Conservation (phyloP, 108 stramenopile genomes). For the Nitzschia inconspicua region DNA sequence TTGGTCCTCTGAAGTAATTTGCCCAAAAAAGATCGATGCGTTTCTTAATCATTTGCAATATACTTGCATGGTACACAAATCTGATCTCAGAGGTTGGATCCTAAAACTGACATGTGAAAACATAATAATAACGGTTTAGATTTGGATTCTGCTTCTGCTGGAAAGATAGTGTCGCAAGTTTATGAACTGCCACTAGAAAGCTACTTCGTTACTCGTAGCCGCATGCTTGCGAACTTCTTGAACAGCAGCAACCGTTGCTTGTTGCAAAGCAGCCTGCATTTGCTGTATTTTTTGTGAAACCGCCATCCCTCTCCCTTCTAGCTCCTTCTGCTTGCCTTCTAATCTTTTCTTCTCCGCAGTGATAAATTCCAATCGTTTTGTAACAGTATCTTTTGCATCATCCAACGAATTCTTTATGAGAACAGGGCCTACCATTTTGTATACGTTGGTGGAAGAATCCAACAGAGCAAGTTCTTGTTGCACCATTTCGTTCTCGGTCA, state of each 20-base stretch:
- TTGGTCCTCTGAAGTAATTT: no score
- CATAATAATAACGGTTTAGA: no score
- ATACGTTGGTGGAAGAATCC: conserved; percentile 51
- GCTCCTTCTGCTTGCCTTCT: conserved; percentile 45
- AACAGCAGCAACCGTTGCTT: conserved; percentile 79
- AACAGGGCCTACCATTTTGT: conserved; percentile 91
- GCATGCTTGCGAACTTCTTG: conserved; percentile 55
- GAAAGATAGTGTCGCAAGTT: no score
- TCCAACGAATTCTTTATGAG: conserved; percentile 85
- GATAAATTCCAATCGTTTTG: conserved; percentile 88
- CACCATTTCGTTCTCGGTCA: conserved; percentile 91
- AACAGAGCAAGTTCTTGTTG: conserved; percentile 51
- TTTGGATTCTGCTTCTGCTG: no score
- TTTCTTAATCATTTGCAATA: no score
- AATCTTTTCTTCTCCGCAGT: conserved; percentile 61
- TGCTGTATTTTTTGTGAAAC: conserved; percentile 69
- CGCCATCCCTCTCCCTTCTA: conserved; percentile 52
- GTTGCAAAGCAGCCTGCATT: conserved; percentile 82
- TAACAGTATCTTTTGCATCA: conserved; percentile 86
- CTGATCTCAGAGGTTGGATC: no score
- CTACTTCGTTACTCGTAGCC: conserved; percentile 2
- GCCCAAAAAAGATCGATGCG: no score
- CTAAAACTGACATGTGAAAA: no score
- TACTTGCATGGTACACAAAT: no score
- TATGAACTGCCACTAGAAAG: no score